Percentiles rank a stretch among this genome's conserved stretches.
These are phyloP conservation scores for Purshia tridentata DNA, from an alignment of 306 rosid species.

Conservation along the genomic window DNA sequence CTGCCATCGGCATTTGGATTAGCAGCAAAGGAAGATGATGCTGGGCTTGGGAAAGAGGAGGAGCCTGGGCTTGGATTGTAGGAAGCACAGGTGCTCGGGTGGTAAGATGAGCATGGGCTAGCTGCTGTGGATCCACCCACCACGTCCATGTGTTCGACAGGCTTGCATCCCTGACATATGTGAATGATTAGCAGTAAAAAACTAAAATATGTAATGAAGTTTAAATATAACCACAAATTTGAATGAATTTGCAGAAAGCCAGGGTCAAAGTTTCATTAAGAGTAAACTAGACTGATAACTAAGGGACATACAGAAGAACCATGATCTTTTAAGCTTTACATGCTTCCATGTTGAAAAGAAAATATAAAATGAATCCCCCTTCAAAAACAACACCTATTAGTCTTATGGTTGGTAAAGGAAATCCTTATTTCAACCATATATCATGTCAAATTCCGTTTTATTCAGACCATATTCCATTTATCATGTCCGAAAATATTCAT, in stretches of 20 bases:
- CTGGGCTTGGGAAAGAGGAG: constrained; percentile 85
- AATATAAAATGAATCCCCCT: neutral
- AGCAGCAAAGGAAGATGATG: constrained; percentile 59
- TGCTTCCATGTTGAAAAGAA: neutral
- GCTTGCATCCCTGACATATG: constrained; percentile 74
- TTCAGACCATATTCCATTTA: neutral
- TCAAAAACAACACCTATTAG: neutral
- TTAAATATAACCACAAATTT: constrained; percentile 3
- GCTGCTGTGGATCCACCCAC: constrained; percentile 61
- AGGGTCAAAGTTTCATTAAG: neutral
- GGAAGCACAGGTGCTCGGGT: constrained; percentile 77
- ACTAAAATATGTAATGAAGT: neutral
- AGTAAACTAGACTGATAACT: neutral
- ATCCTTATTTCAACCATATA: neutral
- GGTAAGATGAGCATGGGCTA: constrained; percentile 75
- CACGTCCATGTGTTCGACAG: constrained; percentile 59
- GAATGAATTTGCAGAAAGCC: constrained; percentile 2
- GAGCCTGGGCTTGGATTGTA: constrained; percentile 91
- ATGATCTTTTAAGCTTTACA: neutral
- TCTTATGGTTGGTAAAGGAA: neutral
- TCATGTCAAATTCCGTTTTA: too few relatives aligned
- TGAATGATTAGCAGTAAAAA: constrained; percentile 21
- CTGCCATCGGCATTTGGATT: constrained; percentile 57
- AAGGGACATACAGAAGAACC: neutral
- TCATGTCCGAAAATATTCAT: neutral